These are phyloP conservation scores for Lactarius vividus DNA, from an alignment of 768 basidiomycete species.

Conservation along the genomic window DNA sequence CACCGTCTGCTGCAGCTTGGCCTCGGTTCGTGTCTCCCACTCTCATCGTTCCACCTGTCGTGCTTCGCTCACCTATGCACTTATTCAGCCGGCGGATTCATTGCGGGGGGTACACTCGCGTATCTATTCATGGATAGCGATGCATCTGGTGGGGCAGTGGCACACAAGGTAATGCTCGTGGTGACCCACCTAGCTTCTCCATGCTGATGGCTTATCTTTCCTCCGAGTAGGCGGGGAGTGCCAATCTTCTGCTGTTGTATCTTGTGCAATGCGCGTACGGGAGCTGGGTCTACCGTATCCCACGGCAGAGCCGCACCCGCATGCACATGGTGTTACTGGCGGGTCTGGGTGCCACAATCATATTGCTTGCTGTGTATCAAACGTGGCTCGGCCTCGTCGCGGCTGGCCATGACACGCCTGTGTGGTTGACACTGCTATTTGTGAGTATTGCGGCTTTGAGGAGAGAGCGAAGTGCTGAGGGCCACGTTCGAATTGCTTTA, in stretches of 20 bases:
- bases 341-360: slow-evolving; percentile 2
- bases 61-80: background rate
- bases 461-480: background rate
- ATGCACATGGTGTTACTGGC: slow-evolving; percentile 3
- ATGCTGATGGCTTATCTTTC: background rate
- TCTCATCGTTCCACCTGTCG: background rate
- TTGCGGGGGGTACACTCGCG: slow-evolving; percentile 13
- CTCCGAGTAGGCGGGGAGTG: slow-evolving; percentile 5
- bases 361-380: slow-evolving; percentile 11
- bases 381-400: slow-evolving; percentile 18
- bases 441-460: slow-evolving; percentile 5
- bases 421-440: slow-evolving; percentile 6
- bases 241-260: slow-evolving; percentile 8
- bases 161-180: slow-evolving; percentile 11
- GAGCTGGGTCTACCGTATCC: background rate
- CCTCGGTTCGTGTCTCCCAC: slow-evolving; percentile 2
- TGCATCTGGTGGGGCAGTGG: background rate
- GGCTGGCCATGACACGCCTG: background rate
- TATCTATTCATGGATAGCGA: slow-evolving; percentile 13
- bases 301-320: background rate
- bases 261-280: slow-evolving; percentile 11
- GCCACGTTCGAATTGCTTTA: background rate
- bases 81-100: slow-evolving; percentile 4
- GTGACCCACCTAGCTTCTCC: background rate
- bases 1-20: slow-evolving; percentile 41